Base-by-base conservation (phyloP, 2,329 filamentous ascomycete species). In the Triangularia verruculosa region DNA sequence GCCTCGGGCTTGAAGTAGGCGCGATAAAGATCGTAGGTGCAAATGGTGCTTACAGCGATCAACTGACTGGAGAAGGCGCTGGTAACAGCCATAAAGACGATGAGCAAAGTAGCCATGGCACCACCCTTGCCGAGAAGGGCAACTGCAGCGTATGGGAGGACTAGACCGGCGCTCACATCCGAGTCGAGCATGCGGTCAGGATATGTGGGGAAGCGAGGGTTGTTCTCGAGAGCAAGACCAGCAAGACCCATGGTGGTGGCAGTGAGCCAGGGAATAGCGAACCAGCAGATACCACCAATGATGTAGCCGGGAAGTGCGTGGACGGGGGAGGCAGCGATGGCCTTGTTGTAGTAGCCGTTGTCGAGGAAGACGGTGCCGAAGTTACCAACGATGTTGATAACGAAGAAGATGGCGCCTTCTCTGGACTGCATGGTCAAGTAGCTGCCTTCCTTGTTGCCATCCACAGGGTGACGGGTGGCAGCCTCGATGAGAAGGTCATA, bases 311-410 rank as follows among this genome's bases (percentile, higher is more conserved):
- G 93, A 2, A 97, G 85, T 0, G 93, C 93, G 65, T 94, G 88
- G 0, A 94, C 89, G 0, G 92, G 92, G 22, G 87, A 89, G 0
- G 93, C 92, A 6, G 93, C 92, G 71, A 97, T 96, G 15, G 92
- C 93, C 77, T 96, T 96, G 82, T 96, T 95, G 78, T 93, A 96
- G 79, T 96, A 96, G 15, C 90, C 89, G 68, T 93, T 93, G 72
- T 96, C 92, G 53, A 92, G 82, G 79, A 96, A 96, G 3, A 96
- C 91, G 1, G 90, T 93, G 64, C 84, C 89, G 65, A 94, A 95
- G 77, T 93, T 93, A 13, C 66, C 70, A 20, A 72, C 70, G 22
- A 76, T 89, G 76, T 96, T 96, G 78, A 96, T 96, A 39, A 96
- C 87, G 76, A 96, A 96, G 81, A 96, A 96, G 65, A 95, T 91